Evolutionary conservation across 768 basidiomycete genomes (phyloP).

Genomic region (Lentinula raphanica): DNA sequence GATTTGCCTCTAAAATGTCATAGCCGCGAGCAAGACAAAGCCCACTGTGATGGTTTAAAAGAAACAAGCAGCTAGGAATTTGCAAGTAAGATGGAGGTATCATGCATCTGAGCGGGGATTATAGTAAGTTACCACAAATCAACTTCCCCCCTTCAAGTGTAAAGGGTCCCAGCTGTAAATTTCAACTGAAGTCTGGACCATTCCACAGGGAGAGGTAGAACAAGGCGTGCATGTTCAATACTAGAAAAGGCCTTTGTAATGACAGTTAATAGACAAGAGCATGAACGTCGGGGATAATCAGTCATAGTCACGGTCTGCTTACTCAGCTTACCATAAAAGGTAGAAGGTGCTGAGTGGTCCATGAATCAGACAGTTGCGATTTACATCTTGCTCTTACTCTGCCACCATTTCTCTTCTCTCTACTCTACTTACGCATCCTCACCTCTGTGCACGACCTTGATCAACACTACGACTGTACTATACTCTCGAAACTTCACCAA

Average conservation of each 20-base stretch:
- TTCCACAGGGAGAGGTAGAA: neutral
- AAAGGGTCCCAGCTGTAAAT: too few species aligned
- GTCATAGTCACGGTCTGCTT: conserved; percentile 1
- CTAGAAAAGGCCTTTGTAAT: neutral
- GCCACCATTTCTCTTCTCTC: neutral
- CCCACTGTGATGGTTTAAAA: too few species aligned
- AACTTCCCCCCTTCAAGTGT: too few species aligned
- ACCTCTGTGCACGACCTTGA: neutral
- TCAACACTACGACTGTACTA: neutral
- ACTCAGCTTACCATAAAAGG: conserved; percentile 6
- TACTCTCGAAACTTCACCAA: neutral
- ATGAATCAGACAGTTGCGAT: conserved; percentile 3
- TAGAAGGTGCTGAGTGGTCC: neutral
- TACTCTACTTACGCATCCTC: neutral
- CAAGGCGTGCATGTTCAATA: neutral
- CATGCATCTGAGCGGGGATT: too few species aligned
- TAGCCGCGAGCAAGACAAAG: too few species aligned
- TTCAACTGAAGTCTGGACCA: too few species aligned
- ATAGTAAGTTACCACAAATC: too few species aligned
- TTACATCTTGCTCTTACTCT: conserved; percentile 5
- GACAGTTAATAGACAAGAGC: neutral
- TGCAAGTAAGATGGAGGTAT: too few species aligned
- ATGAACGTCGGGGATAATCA: neutral
- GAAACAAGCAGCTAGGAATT: too few species aligned
- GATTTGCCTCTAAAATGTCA: too few species aligned